Conservation (phyloP, 169 alveolate species). For the Plasmodium vivax region DNA sequence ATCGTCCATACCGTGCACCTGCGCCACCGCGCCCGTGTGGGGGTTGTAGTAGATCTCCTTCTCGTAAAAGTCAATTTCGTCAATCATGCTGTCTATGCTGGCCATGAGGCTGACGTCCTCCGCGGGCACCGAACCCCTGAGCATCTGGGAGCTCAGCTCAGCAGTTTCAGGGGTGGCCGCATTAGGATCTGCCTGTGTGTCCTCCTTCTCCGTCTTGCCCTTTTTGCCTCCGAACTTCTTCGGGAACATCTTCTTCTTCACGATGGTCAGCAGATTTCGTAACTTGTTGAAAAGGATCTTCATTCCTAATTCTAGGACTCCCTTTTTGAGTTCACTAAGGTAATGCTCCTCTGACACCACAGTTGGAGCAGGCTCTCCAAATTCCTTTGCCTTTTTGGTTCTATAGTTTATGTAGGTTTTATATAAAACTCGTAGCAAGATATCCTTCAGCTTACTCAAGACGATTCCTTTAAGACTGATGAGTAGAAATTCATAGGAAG, state of each 20-base stretch:
- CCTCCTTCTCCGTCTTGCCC: background rate
- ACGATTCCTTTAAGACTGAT: background rate
- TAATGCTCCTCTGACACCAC: background rate
- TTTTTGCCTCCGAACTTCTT: background rate
- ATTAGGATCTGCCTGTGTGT: background rate
- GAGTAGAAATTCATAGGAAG: slow-evolving; percentile 22
- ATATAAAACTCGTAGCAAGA: slow-evolving; percentile 10
- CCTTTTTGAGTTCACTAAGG: slow-evolving; percentile 43
- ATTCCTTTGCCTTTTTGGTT: slow-evolving; percentile 25
- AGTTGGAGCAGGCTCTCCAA: background rate
- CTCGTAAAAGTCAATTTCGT: slow-evolving; percentile 41
- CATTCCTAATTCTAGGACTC: slow-evolving; percentile 30
- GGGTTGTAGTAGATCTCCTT: background rate
- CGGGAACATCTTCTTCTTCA: slow-evolving; percentile 20
- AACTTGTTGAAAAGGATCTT: slow-evolving; percentile 22
- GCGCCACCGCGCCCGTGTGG: background rate
- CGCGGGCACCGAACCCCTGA: background rate
- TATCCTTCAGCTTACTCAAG: slow-evolving; percentile 16
- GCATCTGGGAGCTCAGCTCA: background rate
- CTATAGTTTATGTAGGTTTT: slow-evolving; percentile 23
- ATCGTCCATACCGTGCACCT: background rate
- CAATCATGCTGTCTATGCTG: slow-evolving; percentile 18
- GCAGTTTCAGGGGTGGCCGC: background rate
- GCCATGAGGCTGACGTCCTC: background rate
- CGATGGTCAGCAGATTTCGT: background rate